These are phyloP conservation scores for Diutina rugosa DNA, from an alignment of 1,139 yeast genomes.

Conservation along the genomic window DNA sequence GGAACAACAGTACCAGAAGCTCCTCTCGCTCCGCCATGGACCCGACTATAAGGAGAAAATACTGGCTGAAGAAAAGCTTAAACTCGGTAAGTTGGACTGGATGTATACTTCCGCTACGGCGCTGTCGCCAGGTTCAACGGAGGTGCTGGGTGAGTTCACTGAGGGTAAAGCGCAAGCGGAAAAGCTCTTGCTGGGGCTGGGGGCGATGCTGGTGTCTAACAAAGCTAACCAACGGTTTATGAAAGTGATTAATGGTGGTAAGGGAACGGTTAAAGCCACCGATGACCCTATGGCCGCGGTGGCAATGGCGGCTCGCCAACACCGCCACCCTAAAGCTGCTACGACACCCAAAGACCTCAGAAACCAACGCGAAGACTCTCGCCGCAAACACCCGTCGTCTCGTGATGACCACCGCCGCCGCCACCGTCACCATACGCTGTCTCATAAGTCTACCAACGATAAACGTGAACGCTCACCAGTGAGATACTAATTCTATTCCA, in stretches of 20 bases:
- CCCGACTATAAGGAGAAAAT: constrained; percentile 7
- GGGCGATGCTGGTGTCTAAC: not conserved
- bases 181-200: not conserved
- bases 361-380: not conserved
- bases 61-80: not conserved
- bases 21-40: constrained; percentile 40
- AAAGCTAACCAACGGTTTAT: not conserved
- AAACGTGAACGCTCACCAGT: not conserved
- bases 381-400: not conserved
- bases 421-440: not conserved
- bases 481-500: not conserved
- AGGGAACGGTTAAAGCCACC: not conserved
- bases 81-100: not conserved
- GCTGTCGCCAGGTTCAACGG: not conserved
- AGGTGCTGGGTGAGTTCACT: not conserved
- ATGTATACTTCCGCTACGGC: not conserved
- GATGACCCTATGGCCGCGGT: constrained; percentile 1
- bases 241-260: not conserved
- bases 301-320: not conserved
- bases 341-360: too few relatives aligned
- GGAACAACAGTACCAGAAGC: constrained; percentile 51
- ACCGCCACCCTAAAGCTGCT: not conserved
- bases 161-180: not conserved
- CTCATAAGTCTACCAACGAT: not conserved
- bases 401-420: not conserved